phyloP scores from a whole-genome alignment of 1,284 basidiomycete species.

The Fistulina hepatica region DNA sequence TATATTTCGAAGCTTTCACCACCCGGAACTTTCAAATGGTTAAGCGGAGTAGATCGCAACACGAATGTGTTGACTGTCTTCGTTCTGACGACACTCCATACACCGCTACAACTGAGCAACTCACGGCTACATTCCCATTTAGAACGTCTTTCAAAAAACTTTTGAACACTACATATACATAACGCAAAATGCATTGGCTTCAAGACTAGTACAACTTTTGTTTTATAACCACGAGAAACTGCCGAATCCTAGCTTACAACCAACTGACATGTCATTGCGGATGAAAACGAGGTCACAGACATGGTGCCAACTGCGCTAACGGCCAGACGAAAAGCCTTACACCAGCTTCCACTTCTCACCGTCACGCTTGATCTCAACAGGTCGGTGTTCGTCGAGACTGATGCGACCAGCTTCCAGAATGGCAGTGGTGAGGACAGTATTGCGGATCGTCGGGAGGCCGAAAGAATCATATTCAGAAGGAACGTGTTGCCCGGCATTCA shows the following conservation, averaged over 20 bases:
- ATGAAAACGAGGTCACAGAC: too few species aligned
- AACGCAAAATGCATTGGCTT: conserved; percentile 1
- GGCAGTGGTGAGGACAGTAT: conserved; percentile 84
- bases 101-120: too few species aligned
- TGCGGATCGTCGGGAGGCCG: conserved; percentile 79
- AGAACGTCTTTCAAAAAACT: too few species aligned
- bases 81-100: too few species aligned
- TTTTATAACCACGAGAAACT: conserved; percentile 4
- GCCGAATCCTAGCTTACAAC: neutral
- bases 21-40: too few species aligned
- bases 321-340: too few species aligned
- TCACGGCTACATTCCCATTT: too few species aligned
- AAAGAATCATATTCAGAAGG: conserved; percentile 68
- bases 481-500: conserved; percentile 60
- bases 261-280: conserved; percentile 9
- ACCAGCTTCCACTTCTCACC: conserved; percentile 61
- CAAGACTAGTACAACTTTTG: conserved; percentile 6
- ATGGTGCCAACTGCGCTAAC: too few species aligned
- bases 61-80: too few species aligned
- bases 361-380: conserved; percentile 65
- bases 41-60: too few species aligned
- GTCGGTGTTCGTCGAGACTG: conserved; percentile 78
- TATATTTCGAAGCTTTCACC: too few species aligned
- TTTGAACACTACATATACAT: too few species aligned
- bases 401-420: conserved; percentile 86